These are phyloP conservation scores for Solanum pennellii DNA, from an alignment of 257 asterid genomes.

Conservation along the genomic window DNA sequence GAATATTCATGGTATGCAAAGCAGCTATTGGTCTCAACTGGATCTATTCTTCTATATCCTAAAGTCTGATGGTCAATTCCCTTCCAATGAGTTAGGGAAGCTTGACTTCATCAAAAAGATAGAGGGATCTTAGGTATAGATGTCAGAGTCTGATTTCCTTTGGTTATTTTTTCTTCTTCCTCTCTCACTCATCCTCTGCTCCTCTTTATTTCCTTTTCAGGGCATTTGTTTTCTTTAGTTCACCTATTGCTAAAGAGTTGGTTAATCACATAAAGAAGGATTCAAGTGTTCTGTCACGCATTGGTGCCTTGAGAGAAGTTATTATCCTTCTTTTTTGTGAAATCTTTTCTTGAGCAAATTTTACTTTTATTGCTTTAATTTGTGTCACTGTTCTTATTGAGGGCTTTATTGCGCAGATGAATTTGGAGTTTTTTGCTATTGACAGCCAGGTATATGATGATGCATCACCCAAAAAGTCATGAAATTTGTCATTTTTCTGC, in stretches of 20 bases:
- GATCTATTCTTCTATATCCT: not conserved
- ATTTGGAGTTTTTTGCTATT: conserved; percentile 88
- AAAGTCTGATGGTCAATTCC: not conserved
- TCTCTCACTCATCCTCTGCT: not conserved
- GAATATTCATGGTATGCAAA: not conserved
- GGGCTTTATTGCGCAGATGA: conserved; percentile 64
- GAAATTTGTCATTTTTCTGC: not conserved
- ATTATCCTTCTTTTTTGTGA: not conserved
- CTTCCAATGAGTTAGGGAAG: not conserved
- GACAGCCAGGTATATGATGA: conserved; percentile 78
- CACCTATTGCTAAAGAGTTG: conserved; percentile 74
- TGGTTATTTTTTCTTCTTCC: not conserved
- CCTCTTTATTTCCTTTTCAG: conserved; percentile 20
- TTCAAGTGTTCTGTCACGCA: conserved; percentile 79
- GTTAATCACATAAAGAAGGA: conserved; percentile 78
- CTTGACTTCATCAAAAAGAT: not conserved
- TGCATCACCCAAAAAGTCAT: not conserved
- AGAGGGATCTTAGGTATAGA: not conserved
- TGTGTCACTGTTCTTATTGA: conserved; percentile 19
- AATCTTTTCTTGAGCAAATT: conserved; percentile 6
- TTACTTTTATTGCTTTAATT: conserved; percentile 3
- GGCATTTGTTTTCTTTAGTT: conserved; percentile 96
- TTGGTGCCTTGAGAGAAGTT: conserved; percentile 98
- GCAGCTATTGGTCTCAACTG: not conserved
- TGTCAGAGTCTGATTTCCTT: not conserved